Percentiles rank a stretch among this genome's conserved stretches.
phyloP scores from a whole-genome alignment of 1,139 yeast species.

The Hansenula sp. region DNA sequence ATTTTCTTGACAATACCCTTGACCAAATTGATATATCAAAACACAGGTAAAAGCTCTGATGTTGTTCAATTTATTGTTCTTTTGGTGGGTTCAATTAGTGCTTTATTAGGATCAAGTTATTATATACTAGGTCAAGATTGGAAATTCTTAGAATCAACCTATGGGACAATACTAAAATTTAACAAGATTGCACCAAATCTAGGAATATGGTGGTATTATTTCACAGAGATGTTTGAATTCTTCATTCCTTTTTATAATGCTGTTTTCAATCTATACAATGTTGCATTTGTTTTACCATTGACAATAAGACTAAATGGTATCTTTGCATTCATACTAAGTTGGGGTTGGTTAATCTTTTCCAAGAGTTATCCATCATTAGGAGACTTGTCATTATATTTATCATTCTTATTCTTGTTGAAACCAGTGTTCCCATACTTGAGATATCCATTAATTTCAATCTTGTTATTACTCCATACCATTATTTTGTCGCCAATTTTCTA shows the following conservation, averaged over 20 bases:
- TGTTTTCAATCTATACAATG: conserved; percentile 75
- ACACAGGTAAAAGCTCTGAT: conserved; percentile 2
- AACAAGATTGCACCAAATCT: conserved; percentile 65
- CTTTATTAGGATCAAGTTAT: conserved; percentile 38
- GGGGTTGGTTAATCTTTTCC: conserved; percentile 67
- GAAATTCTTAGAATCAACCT: conserved; percentile 57
- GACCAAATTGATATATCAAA: conserved; percentile 27
- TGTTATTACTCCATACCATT: conserved; percentile 44
- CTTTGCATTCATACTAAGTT: conserved; percentile 58
- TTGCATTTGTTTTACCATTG: conserved; percentile 67
- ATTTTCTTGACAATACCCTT: conserved; percentile 53
- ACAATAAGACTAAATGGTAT: conserved; percentile 72
- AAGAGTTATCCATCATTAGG: conserved; percentile 89
- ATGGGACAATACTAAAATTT: conserved; percentile 56
- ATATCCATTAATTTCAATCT: conserved; percentile 37
- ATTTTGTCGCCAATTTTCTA: conserved; percentile 84
- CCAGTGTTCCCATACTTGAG: conserved; percentile 38
- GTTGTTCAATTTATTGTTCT: conserved; percentile 13
- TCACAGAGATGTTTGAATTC: conserved; percentile 90
- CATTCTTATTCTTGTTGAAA: conserved; percentile 55
- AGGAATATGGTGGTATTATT: conserved; percentile 98
- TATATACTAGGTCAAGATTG: conserved; percentile 36
- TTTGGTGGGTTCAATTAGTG: conserved; percentile 21
- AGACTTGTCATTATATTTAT: conserved; percentile 68
- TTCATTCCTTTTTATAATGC: conserved; percentile 81